A percentile compares a stretch with the other conserved stretches of the same genome.
phyloP scores from a whole-genome alignment of 768 basidiomycete genomes.

The Suillus variegatus region DNA sequence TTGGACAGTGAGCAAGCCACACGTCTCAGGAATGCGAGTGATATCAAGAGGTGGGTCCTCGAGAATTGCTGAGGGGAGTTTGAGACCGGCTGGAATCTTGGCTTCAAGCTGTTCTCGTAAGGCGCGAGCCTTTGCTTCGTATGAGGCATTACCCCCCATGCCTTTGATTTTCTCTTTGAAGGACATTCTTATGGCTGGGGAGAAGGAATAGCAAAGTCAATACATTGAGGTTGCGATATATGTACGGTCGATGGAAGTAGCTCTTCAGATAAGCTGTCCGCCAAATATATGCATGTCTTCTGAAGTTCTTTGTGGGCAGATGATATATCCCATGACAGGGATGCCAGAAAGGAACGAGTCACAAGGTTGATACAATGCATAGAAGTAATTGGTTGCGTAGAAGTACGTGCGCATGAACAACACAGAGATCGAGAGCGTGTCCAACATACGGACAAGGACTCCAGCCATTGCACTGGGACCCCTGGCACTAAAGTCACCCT shows the following conservation, averaged over 20 bases:
- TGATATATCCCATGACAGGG: background rate
- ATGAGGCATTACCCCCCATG: slow-evolving; percentile 23
- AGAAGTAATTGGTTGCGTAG: background rate
- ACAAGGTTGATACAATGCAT: background rate
- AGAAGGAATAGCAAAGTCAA: slow-evolving; percentile 11
- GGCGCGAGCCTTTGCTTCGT: slow-evolving; percentile 19
- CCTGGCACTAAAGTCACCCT: background rate
- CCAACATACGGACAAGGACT: background rate
- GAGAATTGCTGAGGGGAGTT: slow-evolving; percentile 18
- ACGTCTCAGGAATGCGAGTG: slow-evolving; percentile 31
- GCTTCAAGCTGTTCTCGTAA: slow-evolving; percentile 22
- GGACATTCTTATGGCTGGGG: slow-evolving; percentile 13
- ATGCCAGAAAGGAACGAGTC: background rate
- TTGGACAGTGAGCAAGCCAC: slow-evolving; percentile 30
- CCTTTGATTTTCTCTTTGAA: slow-evolving; percentile 24
- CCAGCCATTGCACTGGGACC: background rate
- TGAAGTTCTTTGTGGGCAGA: background rate
- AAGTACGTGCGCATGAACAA: too few relatives aligned
- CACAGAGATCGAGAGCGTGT: too few relatives aligned
- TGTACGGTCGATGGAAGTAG: background rate
- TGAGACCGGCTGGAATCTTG: slow-evolving; percentile 23
- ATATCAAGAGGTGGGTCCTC: slow-evolving; percentile 32
- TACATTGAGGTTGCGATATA: background rate
- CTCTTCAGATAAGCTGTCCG: background rate
- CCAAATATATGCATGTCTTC: background rate